Conservation (phyloP, 768 basidiomycete species). For the Scleroderma bovista region DNA sequence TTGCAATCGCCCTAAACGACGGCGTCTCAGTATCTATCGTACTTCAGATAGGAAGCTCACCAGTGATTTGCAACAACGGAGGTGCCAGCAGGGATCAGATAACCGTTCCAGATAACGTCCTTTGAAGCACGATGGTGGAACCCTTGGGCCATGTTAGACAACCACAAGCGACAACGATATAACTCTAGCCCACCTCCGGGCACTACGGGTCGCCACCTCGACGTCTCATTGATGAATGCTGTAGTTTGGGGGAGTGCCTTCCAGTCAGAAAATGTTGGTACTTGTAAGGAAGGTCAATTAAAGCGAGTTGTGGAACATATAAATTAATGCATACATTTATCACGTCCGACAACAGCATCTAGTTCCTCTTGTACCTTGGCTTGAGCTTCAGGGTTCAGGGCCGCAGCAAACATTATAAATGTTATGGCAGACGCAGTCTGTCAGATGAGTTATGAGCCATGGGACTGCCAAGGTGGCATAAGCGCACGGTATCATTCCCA, state of each 20-base stretch:
- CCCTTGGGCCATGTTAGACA: constrained; percentile 17
- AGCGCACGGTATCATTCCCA: constrained; percentile 35
- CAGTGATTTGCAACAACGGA: constrained; percentile 16
- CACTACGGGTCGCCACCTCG: constrained; percentile 31
- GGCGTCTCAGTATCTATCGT: not conserved
- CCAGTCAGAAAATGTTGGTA: constrained; percentile 31
- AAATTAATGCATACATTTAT: constrained; percentile 13
- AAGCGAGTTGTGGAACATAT: not conserved
- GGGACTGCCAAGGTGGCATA: not conserved
- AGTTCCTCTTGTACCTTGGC: constrained; percentile 47
- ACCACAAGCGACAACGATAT: not conserved
- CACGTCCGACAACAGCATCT: constrained; percentile 43
- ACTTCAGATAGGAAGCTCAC: constrained; percentile 4
- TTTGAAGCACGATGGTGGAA: constrained; percentile 58
- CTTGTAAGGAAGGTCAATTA: constrained; percentile 11
- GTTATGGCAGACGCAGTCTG: constrained; percentile 44
- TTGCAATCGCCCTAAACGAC: constrained; percentile 17
- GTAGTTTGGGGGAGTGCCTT: constrained; percentile 28
- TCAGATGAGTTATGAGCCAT: not conserved
- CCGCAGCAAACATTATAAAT: constrained; percentile 50
- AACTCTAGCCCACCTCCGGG: constrained; percentile 16
- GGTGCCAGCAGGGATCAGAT: constrained; percentile 20
- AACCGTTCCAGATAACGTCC: constrained; percentile 46
- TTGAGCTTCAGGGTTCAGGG: constrained; percentile 46
- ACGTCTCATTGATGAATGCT: constrained; percentile 31